These are phyloP conservation scores for Andalucia godoyi DNA, from an alignment of 78 protist genomes.

Conservation along the genomic window DNA sequence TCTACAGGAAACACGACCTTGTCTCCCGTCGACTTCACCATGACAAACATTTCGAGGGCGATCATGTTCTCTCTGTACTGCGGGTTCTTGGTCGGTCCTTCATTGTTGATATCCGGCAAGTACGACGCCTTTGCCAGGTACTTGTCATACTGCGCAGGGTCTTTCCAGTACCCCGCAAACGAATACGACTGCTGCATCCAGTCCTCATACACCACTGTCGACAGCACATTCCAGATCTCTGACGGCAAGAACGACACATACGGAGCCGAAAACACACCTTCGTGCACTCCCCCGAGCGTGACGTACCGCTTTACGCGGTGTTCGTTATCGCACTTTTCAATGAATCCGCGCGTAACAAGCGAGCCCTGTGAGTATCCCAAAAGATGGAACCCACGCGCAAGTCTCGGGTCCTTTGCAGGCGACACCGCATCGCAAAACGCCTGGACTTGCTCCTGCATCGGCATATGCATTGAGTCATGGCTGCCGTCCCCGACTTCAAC, in stretches of 20 bases:
- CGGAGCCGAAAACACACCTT: background rate
- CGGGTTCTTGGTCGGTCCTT: background rate
- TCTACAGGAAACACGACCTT: background rate
- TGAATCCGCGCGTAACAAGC: background rate
- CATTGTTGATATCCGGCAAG: constrained; percentile 4
- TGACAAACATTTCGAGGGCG: background rate
- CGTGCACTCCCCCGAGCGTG: background rate
- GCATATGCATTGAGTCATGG: no score
- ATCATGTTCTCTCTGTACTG: background rate
- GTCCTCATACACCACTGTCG: background rate
- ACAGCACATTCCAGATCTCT: background rate
- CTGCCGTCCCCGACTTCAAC: no score
- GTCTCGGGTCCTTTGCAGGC: background rate
- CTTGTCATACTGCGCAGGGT: background rate
- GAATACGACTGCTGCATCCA: background rate
- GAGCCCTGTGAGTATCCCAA: constrained; percentile 4
- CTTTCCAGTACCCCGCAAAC: constrained; percentile 2
- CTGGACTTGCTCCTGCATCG: no score
- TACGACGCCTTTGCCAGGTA: background rate
- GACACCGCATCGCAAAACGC: no score
- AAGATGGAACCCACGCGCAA: background rate
- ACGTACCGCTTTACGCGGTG: background rate
- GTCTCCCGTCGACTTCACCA: background rate
- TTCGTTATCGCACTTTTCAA: constrained; percentile 5
- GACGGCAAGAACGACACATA: no score